A percentile compares a stretch with the other conserved stretches of the same genome.
Evolutionary conservation across 2,329 filamentous ascomycete species (phyloP).

Genomic region (Orbilia brochopaga): DNA sequence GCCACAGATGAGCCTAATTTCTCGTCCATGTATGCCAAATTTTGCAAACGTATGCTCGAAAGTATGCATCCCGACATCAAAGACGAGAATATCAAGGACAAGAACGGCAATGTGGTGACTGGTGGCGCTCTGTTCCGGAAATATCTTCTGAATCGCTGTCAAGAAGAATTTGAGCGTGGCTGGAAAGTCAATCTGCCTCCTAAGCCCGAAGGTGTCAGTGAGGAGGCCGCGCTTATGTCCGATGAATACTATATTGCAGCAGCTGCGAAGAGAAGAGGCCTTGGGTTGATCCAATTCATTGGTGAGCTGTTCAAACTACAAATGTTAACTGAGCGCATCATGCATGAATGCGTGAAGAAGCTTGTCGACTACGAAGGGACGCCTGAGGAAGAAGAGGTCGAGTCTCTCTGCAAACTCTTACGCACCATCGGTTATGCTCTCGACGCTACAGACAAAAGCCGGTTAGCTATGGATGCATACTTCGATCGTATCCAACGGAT

Average conservation of each 20-base stretch:
- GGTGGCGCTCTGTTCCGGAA: constrained; percentile 96
- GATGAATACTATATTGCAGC: constrained; percentile 96
- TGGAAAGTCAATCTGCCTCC: constrained; percentile 88
- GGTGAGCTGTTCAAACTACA: constrained; percentile 98
- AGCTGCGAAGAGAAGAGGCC: constrained; percentile 92
- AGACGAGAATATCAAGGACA: constrained; percentile 93
- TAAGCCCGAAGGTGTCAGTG: constrained; percentile 73
- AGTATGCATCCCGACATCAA: constrained; percentile 94
- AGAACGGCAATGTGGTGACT: constrained; percentile 82
- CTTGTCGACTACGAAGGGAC: constrained; percentile 92
- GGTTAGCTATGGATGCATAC: constrained; percentile 87
- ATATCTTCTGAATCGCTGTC: constrained; percentile 96
- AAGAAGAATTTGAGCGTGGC: constrained; percentile 97
- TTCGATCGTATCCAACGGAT: constrained; percentile 86
- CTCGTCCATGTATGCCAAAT: constrained; percentile 98
- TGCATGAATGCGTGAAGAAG: constrained; percentile 98
- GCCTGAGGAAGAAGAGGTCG: constrained; percentile 93
- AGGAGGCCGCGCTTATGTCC: constrained; percentile 77
- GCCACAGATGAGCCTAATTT: constrained; percentile 98
- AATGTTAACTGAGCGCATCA: constrained; percentile 98
- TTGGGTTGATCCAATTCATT: constrained; percentile 98
- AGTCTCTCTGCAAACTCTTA: constrained; percentile 91
- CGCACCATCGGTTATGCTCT: constrained; percentile 89
- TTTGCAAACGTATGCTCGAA: constrained; percentile 96
- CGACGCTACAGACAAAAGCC: constrained; percentile 81